These are phyloP conservation scores for Sarocladium brachiariae DNA, from an alignment of 2,329 filamentous ascomycete genomes.

Conservation along the genomic window DNA sequence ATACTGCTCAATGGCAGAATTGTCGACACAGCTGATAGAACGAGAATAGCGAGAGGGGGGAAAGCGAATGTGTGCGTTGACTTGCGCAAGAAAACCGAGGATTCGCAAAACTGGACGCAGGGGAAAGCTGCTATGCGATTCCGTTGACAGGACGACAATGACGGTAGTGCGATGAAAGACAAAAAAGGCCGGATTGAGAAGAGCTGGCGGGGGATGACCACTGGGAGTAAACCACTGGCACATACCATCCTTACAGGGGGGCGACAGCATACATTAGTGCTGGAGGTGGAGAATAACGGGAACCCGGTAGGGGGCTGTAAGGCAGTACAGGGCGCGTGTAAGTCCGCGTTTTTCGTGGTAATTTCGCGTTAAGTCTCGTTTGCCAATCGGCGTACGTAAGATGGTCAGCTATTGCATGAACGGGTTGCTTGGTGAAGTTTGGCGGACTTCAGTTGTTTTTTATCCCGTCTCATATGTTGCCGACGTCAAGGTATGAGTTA, in stretches of 20 bases:
- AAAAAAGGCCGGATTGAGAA: slow-evolving; percentile 4
- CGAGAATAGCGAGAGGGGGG: too few species aligned
- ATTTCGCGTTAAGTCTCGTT: slow-evolving; percentile 24
- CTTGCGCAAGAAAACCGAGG: background rate
- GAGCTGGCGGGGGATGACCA: slow-evolving; percentile 1
- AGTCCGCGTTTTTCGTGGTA: slow-evolving; percentile 15
- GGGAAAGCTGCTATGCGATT: background rate
- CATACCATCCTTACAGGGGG: too few species aligned
- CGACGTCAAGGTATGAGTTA: too few species aligned
- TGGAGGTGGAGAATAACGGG: background rate
- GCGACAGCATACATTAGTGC: too few species aligned
- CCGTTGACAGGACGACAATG: slow-evolving; percentile 7
- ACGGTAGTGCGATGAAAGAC: background rate
- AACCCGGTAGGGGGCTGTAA: too few species aligned
- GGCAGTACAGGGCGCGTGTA: background rate
- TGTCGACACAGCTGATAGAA: too few species aligned
- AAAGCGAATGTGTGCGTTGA: background rate
- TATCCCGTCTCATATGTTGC: too few species aligned
- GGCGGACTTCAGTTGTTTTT: background rate
- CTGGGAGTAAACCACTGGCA: too few species aligned
- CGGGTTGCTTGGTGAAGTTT: background rate
- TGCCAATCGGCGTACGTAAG: background rate
- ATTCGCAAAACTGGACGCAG: background rate
- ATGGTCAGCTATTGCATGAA: too few species aligned
- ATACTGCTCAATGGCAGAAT: too few species aligned